Conservation (phyloP, 768 basidiomycete species). For the Pseudohyphozyma bogoriensis region DNA sequence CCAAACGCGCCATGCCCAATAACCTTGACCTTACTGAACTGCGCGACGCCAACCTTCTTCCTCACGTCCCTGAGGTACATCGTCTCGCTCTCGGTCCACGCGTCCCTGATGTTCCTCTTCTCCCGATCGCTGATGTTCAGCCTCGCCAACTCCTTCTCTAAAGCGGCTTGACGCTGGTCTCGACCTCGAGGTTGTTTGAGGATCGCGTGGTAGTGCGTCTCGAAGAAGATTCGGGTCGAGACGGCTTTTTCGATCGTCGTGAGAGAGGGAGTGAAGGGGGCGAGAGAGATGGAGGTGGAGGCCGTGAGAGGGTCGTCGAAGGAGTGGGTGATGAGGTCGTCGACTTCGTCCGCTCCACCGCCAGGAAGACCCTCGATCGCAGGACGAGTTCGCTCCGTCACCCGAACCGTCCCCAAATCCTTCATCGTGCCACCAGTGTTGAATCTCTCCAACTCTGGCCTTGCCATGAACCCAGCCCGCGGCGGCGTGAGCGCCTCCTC, state of each 20-base stretch:
- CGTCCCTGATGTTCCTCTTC: conserved; percentile 59
- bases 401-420: too few relatives aligned
- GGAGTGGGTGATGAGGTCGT: not conserved
- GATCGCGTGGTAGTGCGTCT: conserved; percentile 76
- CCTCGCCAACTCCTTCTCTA: conserved; percentile 75
- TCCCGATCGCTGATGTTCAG: conserved; percentile 61
- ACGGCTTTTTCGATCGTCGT: conserved; percentile 88
- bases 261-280: conserved; percentile 75
- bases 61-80: conserved; percentile 77
- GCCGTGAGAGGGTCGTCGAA: not conserved
- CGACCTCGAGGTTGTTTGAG: conserved; percentile 75
- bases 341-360: too few relatives aligned
- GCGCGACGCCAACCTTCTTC: conserved; percentile 68
- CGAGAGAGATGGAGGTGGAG: not conserved
- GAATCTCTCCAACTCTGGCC: too few relatives aligned
- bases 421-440: too few relatives aligned
- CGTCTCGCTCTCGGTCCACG: conserved; percentile 80
- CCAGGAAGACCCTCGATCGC: too few relatives aligned
- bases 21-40: conserved; percentile 80
- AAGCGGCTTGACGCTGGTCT: conserved; percentile 69
- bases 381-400: too few relatives aligned
- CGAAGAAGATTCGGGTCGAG: conserved; percentile 85
- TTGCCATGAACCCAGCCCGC: too few relatives aligned
- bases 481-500: not conserved
- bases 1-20: conserved; percentile 70